These are phyloP conservation scores for Geotrichum australiense DNA, from an alignment of 1,139 yeast genomes.

Conservation along the genomic window DNA sequence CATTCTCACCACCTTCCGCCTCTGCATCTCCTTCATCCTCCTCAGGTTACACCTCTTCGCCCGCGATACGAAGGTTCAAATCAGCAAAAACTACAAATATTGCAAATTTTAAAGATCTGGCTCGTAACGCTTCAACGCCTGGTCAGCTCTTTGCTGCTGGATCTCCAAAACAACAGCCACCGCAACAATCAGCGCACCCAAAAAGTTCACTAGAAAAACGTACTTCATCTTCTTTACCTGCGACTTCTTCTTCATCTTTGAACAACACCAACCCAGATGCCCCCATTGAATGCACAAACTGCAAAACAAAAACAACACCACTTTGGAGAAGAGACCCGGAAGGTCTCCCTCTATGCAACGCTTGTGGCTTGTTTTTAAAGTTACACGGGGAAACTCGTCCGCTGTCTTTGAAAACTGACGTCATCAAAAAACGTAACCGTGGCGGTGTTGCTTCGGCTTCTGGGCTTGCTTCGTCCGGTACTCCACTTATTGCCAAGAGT, in stretches of 20 bases:
- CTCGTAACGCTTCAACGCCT: constrained; percentile 12
- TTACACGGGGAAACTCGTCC: constrained; percentile 91
- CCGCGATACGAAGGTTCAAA: constrained; percentile 17
- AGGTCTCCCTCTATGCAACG: constrained; percentile 87
- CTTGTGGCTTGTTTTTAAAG: constrained; percentile 83
- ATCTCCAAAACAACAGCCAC: constrained; percentile 17
- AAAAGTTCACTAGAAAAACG: constrained; percentile 6
- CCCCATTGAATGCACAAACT: constrained; percentile 57
- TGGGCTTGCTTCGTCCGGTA: too few relatives aligned
- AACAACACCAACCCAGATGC: constrained; percentile 8
- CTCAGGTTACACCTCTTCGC: constrained; percentile 6
- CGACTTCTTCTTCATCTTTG: constrained; percentile 9
- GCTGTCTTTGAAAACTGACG: constrained; percentile 77
- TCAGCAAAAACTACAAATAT: constrained; percentile 27
- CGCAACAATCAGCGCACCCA: not conserved
- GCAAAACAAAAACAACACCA: constrained; percentile 86
- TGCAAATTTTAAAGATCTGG: constrained; percentile 13
- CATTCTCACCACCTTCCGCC: not conserved
- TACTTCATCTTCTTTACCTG: not conserved
- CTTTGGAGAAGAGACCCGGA: constrained; percentile 87
- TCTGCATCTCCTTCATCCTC: not conserved
- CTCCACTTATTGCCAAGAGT: too few relatives aligned
- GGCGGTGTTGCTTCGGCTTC: constrained; percentile 7
- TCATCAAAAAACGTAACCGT: constrained; percentile 64
- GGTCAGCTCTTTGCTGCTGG: constrained; percentile 15